Evolutionary conservation across 2,329 filamentous ascomycete species (phyloP).

Genomic region (Huntiella moniliformis): DNA sequence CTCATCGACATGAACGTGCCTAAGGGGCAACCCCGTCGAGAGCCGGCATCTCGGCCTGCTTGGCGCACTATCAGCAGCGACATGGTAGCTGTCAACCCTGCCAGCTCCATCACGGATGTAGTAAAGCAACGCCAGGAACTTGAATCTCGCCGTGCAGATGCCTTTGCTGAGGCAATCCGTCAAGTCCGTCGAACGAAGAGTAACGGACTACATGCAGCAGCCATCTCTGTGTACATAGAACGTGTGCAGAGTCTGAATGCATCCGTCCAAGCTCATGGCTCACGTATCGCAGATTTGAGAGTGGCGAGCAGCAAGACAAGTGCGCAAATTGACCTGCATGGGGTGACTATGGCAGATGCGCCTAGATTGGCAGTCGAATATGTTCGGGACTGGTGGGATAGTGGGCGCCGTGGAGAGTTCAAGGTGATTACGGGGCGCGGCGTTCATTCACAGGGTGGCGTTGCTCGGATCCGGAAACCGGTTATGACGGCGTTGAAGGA

Average conservation of each 20-base stretch:
- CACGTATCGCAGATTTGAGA: conserved; percentile 43
- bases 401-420: conserved; percentile 38
- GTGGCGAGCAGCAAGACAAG: conserved; percentile 46
- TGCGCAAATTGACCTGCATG: conserved; percentile 56
- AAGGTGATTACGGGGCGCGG: conserved; percentile 69
- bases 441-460: conserved; percentile 57
- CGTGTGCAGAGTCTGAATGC: conserved; percentile 45
- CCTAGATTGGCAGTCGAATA: conserved; percentile 54
- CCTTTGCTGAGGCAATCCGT: conserved; percentile 21
- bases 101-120: neutral
- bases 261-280: conserved; percentile 13
- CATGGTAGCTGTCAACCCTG: neutral
- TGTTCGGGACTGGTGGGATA: conserved; percentile 55
- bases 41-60: neutral
- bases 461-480: conserved; percentile 55
- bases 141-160: conserved; percentile 1
- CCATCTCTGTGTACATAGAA: conserved; percentile 56
- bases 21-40: neutral
- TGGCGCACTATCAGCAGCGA: neutral
- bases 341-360: conserved; percentile 62
- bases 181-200: conserved; percentile 37
- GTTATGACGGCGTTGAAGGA: conserved; percentile 57
- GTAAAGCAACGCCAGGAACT: neutral
- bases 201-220: conserved; percentile 54
- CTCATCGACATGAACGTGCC: neutral